Evolutionary conservation across 2,329 filamentous ascomycete genomes (phyloP).

Genomic region (Claviceps spartinae): DNA sequence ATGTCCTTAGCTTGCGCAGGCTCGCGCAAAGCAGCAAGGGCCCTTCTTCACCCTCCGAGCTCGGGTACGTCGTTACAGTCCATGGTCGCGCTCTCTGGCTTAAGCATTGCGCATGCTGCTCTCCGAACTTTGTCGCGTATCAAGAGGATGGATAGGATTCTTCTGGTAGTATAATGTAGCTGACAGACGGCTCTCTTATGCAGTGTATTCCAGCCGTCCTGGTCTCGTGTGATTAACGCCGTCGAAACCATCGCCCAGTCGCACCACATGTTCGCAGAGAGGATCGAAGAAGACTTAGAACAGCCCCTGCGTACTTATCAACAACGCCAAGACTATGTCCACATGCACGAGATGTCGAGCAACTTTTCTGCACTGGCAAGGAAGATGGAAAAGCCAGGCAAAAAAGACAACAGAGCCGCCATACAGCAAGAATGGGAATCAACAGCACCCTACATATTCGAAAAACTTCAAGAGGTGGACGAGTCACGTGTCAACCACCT

Average conservation of each 20-base stretch:
- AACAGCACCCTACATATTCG: slow-evolving; percentile 88
- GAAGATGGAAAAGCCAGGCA: slow-evolving; percentile 73
- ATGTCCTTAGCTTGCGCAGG: slow-evolving; percentile 69
- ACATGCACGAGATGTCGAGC: slow-evolving; percentile 66
- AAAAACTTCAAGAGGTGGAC: slow-evolving; percentile 80
- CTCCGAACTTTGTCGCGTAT: background rate
- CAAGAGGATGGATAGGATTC: background rate
- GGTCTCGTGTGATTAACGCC: slow-evolving; percentile 73
- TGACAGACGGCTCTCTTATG: slow-evolving; percentile 5
- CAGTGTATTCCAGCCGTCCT: slow-evolving; percentile 81
- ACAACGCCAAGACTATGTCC: slow-evolving; percentile 61
- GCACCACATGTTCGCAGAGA: slow-evolving; percentile 65
- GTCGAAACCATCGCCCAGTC: slow-evolving; percentile 71
- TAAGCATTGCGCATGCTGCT: no score
- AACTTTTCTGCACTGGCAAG: slow-evolving; percentile 72
- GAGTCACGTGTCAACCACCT: slow-evolving; percentile 82
- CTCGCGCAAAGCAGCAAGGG: slow-evolving; percentile 61
- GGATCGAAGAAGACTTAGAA: slow-evolving; percentile 83
- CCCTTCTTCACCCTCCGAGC: slow-evolving; percentile 62
- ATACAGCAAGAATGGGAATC: slow-evolving; percentile 84
- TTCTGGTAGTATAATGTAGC: slow-evolving; percentile 1
- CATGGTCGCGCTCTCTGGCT: background rate
- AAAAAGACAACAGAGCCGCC: slow-evolving; percentile 66
- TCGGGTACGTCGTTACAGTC: slow-evolving; percentile 55
- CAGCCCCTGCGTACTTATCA: slow-evolving; percentile 65